phyloP scores from a whole-genome alignment of 768 basidiomycete genomes.

The Auriscalpium vulgare region DNA sequence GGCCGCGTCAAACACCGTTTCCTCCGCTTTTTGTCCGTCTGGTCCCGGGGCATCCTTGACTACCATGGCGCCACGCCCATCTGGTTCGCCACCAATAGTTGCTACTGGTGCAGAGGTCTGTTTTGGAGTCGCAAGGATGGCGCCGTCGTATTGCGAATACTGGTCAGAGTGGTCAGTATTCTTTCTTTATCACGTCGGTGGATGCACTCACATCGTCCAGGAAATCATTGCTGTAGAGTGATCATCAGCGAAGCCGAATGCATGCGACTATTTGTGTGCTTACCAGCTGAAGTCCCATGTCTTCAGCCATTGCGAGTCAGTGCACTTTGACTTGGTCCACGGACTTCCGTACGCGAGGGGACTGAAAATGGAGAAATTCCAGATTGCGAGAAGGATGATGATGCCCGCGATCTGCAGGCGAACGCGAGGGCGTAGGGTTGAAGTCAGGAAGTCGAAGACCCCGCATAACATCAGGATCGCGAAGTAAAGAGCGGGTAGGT shows the following conservation, averaged over 20 bases:
- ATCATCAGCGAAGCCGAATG: not conserved
- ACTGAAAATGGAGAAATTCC: constrained; percentile 72
- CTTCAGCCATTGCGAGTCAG: constrained; percentile 75
- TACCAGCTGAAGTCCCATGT: constrained; percentile 96
- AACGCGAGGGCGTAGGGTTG: constrained; percentile 63
- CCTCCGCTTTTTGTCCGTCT: constrained; percentile 18
- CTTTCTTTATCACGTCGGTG: constrained; percentile 2
- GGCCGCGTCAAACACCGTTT: constrained; percentile 35
- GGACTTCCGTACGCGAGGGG: constrained; percentile 76
- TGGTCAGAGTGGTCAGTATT: constrained; percentile 17
- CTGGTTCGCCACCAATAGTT: constrained; percentile 44
- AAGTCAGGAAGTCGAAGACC: constrained; percentile 82
- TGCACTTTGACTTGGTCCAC: constrained; percentile 82
- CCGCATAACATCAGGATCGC: constrained; percentile 71
- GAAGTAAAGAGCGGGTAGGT: constrained; percentile 94
- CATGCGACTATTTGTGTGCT: constrained; percentile 11
- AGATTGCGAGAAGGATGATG: constrained; percentile 63
- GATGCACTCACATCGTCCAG: constrained; percentile 45
- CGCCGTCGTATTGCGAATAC: constrained; percentile 49
- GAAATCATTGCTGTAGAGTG: constrained; percentile 51
- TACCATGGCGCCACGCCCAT: constrained; percentile 47
- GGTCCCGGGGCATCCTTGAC: constrained; percentile 35
- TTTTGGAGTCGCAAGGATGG: constrained; percentile 29
- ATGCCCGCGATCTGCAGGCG: constrained; percentile 77
- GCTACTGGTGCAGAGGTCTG: constrained; percentile 31